Evolutionary conservation across 441 rosid species (phyloP).

Genomic region (Gossypium davidsonii): DNA sequence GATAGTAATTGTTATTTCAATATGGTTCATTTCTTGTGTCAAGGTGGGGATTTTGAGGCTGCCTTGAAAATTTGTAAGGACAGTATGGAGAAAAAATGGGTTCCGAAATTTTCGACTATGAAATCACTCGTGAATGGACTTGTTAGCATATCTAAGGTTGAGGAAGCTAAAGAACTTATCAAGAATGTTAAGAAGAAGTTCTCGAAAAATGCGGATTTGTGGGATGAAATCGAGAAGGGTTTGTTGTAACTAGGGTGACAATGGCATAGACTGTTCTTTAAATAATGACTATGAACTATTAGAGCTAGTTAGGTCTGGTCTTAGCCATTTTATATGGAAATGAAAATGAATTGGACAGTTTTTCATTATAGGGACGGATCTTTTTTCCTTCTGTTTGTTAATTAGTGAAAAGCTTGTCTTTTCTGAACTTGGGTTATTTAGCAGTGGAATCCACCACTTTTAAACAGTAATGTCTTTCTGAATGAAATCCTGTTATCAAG

Average conservation of each 20-base stretch:
- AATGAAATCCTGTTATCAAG: neutral
- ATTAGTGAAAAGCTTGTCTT: neutral
- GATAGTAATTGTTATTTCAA: slow-evolving; percentile 50
- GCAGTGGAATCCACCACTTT: neutral
- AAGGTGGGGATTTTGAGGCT: slow-evolving; percentile 52
- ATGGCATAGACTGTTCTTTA: neutral
- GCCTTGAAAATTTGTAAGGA: slow-evolving; percentile 49
- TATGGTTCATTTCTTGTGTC: slow-evolving; percentile 46
- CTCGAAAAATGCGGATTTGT: slow-evolving; percentile 35
- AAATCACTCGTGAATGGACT: slow-evolving; percentile 64
- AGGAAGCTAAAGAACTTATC: slow-evolving; percentile 54
- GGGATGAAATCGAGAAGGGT: slow-evolving; percentile 73
- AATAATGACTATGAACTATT: neutral
- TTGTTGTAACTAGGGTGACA: slow-evolving; percentile 37
- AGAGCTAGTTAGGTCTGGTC: neutral
- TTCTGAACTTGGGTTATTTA: neutral
- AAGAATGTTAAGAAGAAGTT: slow-evolving; percentile 49
- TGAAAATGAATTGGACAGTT: neutral
- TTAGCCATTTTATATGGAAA: slow-evolving; percentile 8
- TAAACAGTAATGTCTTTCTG: neutral
- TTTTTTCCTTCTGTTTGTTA: neutral
- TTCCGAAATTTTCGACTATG: slow-evolving; percentile 57
- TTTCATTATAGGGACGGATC: neutral
- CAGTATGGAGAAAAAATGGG: slow-evolving; percentile 65
- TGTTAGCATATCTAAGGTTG: slow-evolving; percentile 41